Percentiles rank a stretch among this genome's conserved stretches.
phyloP scores from a whole-genome alignment of 345 rosid species.

The Aquilaria sinensis region DNA sequence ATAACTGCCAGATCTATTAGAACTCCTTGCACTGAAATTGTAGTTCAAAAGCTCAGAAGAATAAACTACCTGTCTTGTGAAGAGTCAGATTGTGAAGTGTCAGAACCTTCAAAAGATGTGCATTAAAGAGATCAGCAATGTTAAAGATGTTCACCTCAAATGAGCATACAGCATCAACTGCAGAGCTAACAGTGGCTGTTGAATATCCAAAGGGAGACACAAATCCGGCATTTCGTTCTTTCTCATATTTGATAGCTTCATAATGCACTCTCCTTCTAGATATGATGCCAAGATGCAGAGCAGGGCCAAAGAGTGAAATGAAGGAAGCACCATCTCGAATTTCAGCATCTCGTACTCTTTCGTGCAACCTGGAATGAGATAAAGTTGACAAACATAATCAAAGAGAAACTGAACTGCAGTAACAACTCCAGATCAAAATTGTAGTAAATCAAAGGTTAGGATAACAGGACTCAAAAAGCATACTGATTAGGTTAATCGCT shows the following conservation, averaged over 20 bases:
- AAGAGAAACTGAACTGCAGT: background rate
- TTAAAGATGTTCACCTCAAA: constrained; percentile 53
- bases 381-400: constrained; percentile 6
- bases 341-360: constrained; percentile 52
- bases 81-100: constrained; percentile 3
- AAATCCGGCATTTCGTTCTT: constrained; percentile 82
- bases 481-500: too few species aligned
- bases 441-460: too few species aligned
- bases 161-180: constrained; percentile 63
- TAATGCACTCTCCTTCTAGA: constrained; percentile 73
- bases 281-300: constrained; percentile 69
- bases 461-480: too few species aligned
- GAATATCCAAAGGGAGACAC: constrained; percentile 92
- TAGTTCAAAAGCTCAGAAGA: background rate
- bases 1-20: constrained; percentile 14
- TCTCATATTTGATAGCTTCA: constrained; percentile 74
- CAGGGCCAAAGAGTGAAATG: constrained; percentile 61
- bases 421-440: background rate
- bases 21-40: background rate
- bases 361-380: constrained; percentile 55
- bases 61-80: background rate
- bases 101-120: constrained; percentile 3
- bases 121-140: constrained; percentile 3
- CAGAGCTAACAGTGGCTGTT: constrained; percentile 58
- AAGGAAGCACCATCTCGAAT: constrained; percentile 77